Evolutionary conservation across 1,139 yeast species (phyloP), one percentile per base, ranked within the genome.

Genomic region (Kazachstania sp.): DNA sequence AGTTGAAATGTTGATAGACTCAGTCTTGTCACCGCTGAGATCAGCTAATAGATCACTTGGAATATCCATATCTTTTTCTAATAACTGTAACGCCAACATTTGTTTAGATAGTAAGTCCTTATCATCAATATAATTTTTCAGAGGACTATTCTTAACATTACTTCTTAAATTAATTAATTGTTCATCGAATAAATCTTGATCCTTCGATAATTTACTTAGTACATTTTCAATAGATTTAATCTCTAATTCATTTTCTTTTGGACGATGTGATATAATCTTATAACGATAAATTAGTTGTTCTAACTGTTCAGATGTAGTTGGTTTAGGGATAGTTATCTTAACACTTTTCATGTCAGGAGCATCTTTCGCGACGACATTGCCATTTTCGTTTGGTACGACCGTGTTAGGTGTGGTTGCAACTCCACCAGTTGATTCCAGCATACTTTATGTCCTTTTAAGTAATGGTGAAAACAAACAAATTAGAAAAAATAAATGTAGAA

Each of bases 11-110:
- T 13, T 37, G 16, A 8, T 4, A 19, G 16, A 12, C n/a, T n/a
- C n/a, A n/a, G n/a, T n/a, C n/a, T 54, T 6, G 23, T 39, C 37
- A n/a, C 39, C 23, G 29, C 42, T 39, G 11, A 41, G 42, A 40
- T 43, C 44, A 18, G 41, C 6, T n/a, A 74, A 70, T 50, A 73
- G 59, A 49, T 67, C 50, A 50, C 71, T 70, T 9, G 97, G 95
- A 43, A 94, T 65, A 59, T 86, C 94, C 54, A 86, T 60, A 62
- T 88, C 95, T 54, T 78, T 83, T 1, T 95, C 77, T 45, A 92
- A 69, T 32, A 88, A 64, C 61, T 88, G 88, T 54, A 86, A 77
- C 0, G 94, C 86, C 28, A 80, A 71, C 28, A 92, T 67, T 65
- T 90, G 97, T 45, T 78, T 74, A 48, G 76, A 73, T 49, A 90